These are phyloP conservation scores for Neonectria faginata DNA, from an alignment of 2,329 filamentous ascomycete species.

Conservation along the genomic window DNA sequence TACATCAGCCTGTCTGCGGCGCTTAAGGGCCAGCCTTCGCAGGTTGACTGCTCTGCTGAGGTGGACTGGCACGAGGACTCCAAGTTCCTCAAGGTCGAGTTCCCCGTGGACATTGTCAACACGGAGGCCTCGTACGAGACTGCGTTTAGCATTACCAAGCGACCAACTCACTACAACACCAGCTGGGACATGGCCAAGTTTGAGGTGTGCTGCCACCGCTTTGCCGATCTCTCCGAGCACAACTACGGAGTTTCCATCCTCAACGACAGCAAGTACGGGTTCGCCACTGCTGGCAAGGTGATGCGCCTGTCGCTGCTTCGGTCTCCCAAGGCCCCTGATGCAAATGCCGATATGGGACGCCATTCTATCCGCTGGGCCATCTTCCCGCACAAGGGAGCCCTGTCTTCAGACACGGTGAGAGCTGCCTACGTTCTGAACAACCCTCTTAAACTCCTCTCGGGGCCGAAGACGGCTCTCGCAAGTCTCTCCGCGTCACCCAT, in stretches of 20 bases:
- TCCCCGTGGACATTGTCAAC: slow-evolving; percentile 90
- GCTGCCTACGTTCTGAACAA: slow-evolving; percentile 93
- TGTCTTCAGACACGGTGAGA: slow-evolving; percentile 80
- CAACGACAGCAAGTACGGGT: slow-evolving; percentile 97
- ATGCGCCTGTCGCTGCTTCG: slow-evolving; percentile 92
- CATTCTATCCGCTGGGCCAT: slow-evolving; percentile 93
- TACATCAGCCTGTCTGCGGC: slow-evolving; percentile 83
- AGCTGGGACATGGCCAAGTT: slow-evolving; percentile 98
- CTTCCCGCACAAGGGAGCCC: slow-evolving; percentile 80
- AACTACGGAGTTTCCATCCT: slow-evolving; percentile 92
- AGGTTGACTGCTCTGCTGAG: slow-evolving; percentile 82
- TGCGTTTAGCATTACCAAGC: slow-evolving; percentile 87
- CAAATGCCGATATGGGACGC: slow-evolving; percentile 91
- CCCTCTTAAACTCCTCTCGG: slow-evolving; percentile 65
- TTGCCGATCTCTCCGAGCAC: slow-evolving; percentile 88
- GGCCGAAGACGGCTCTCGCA: slow-evolving; percentile 44
- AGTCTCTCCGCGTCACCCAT: slow-evolving; percentile 62
- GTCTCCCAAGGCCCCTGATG: slow-evolving; percentile 92
- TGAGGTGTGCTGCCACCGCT: slow-evolving; percentile 95
- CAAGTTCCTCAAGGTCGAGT: slow-evolving; percentile 99
- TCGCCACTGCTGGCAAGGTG: slow-evolving; percentile 86
- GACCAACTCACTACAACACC: slow-evolving; percentile 98
- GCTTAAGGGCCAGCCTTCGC: slow-evolving; percentile 68
- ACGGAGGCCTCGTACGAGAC: slow-evolving; percentile 96
- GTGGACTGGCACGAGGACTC: slow-evolving; percentile 98